Evolutionary conservation across 192 early-diverging fungal species (phyloP), one percentile per base, ranked within the genome.

Genomic region (Coemansia biformis): DNA sequence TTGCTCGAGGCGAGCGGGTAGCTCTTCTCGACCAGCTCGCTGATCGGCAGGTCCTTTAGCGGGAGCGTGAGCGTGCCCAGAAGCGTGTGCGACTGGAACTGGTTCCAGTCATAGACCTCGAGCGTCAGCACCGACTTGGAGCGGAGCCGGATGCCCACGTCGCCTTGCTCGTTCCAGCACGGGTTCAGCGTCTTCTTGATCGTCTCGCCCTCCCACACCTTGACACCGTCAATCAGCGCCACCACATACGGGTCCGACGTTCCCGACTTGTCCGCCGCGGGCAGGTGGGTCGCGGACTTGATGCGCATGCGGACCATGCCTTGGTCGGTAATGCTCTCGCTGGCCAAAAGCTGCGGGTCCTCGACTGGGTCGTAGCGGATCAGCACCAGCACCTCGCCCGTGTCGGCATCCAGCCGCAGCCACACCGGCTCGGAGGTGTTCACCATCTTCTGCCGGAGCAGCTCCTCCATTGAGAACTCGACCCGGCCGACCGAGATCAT

Each of bases 41-140:
- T 53, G 22, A 79, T 59, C n/a, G 78, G 79, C 23, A 86, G 55
- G 23, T 75, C 72, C 19, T 53, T 53, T 15, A 90, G 63, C 31
- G 79, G 62, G 30, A 90, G 57, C 7, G 55, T 56, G 14, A 61
- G 66, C 4, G 48, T 39, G 40, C 82, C 86, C 7, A 90, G 63
- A 34, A 75, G 73, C 31, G 76, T 80, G 50, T 81, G 71, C 15
- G 77, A 70, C 36, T 78, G 78, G 30, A 90, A 59, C 66, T 85
- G 80, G 48, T 90, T 84, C 86, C 86, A 90, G 63, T 90, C 88
- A 51, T 68, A 90, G 9, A 87, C 72, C 30, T 85, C 79, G 13
- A 87, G 75, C 23, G 59, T 51, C 51, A 88, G 67, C 33, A 69
- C 60, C 11, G 83, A 63, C 38, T 67, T 73, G 4, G 56, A 75